These are phyloP conservation scores for Bidens hawaiensis DNA, from an alignment of 140 eudicot genomes.

Conservation along the genomic window DNA sequence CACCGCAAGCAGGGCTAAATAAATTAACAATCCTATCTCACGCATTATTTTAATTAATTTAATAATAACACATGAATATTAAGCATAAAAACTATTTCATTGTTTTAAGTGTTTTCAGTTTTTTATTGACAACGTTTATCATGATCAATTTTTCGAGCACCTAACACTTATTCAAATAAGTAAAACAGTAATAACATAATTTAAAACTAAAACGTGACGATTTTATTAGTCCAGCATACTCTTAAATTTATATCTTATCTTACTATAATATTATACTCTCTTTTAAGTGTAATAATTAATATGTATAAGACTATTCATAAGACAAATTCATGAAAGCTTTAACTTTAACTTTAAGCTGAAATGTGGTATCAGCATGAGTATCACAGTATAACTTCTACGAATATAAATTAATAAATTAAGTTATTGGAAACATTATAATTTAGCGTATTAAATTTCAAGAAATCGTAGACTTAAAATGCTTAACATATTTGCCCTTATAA, in stretches of 20 bases:
- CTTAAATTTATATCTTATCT: not conserved
- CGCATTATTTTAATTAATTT: not conserved
- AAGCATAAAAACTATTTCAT: not conserved
- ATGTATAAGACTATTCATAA: not conserved
- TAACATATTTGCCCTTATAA: no score
- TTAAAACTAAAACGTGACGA: not conserved
- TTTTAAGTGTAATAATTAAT: not conserved
- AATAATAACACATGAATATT: slow-evolving; percentile 3
- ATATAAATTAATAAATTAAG: no score
- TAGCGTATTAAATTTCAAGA: no score
- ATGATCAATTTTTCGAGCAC: not conserved
- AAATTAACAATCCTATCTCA: not conserved
- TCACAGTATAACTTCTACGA: not conserved
- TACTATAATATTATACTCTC: not conserved
- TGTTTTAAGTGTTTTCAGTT: not conserved
- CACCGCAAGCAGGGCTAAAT: no score
- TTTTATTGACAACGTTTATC: slow-evolving; percentile 6
- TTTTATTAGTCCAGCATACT: slow-evolving; percentile 8
- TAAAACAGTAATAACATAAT: no score
- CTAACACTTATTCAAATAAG: not conserved
- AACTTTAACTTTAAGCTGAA: not conserved
- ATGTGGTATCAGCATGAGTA: not conserved
- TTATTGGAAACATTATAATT: no score
- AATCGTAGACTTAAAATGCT: no score
- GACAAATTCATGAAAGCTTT: not conserved